Evolutionary conservation across 805 yeast species (phyloP).

Genomic region (Yamadazyma laniorum): DNA sequence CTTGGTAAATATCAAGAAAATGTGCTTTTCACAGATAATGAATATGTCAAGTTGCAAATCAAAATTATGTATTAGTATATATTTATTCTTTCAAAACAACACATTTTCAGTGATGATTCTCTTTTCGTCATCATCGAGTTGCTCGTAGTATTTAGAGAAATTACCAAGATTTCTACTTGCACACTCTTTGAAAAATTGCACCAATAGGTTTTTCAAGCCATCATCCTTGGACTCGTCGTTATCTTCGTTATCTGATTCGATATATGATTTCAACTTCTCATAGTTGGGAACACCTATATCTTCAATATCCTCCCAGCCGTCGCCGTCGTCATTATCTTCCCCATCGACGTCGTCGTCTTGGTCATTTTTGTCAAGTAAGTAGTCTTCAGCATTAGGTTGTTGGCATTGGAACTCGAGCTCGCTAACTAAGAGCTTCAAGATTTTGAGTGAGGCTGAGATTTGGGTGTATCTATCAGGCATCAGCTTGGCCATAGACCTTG

Average conservation of each 20-base stretch:
- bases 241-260: conserved; percentile 45
- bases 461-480: conserved; percentile 63
- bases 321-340: conserved; percentile 46
- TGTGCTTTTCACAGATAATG: too few species aligned
- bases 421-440: conserved; percentile 63
- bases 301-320: conserved; percentile 77
- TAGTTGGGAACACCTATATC: conserved; percentile 62
- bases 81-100: too few species aligned
- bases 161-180: conserved; percentile 47
- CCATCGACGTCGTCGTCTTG: conserved; percentile 36
- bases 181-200: conserved; percentile 56
- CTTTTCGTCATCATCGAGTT: conserved; percentile 53
- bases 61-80: too few species aligned
- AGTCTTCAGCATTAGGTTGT: conserved; percentile 46
- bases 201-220: conserved; percentile 41
- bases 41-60: too few species aligned
- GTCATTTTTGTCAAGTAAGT: conserved; percentile 42
- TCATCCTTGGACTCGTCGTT: conserved; percentile 27
- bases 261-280: conserved; percentile 60
- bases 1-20: too few species aligned
- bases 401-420: conserved; percentile 68
- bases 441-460: conserved; percentile 68
- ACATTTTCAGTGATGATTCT: conserved; percentile 49
- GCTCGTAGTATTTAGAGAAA: conserved; percentile 52
- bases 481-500: conserved; percentile 77